Evolutionary conservation across 208 protist genomes (phyloP).

Genomic region (Angomonas ambiguus): DNA sequence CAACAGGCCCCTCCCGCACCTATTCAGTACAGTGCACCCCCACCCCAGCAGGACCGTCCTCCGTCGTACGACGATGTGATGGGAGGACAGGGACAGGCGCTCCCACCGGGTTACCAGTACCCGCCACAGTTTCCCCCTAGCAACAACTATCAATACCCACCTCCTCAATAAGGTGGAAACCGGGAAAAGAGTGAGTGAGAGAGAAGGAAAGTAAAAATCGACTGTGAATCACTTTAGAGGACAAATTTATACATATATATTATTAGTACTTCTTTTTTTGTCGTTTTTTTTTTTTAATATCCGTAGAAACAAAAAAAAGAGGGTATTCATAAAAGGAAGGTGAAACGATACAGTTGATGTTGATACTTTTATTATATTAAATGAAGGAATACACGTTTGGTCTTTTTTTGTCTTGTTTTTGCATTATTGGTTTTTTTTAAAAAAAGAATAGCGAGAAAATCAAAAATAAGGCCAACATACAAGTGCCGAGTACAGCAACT

Average conservation of each 20-base stretch:
- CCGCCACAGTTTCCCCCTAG: slow-evolving; percentile 4
- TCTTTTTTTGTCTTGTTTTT: slow-evolving; percentile 2
- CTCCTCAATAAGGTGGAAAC: slow-evolving; percentile 1
- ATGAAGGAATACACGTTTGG: not conserved
- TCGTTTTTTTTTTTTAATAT: slow-evolving; percentile 5
- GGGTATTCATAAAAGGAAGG: too few relatives aligned
- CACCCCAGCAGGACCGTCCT: slow-evolving; percentile 12
- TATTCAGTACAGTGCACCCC: slow-evolving; percentile 4
- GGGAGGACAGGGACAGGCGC: slow-evolving; percentile 4
- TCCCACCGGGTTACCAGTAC: slow-evolving; percentile 2
- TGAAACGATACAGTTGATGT: not conserved
- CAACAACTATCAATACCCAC: too few relatives aligned
- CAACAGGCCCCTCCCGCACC: slow-evolving; percentile 13
- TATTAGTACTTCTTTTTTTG: slow-evolving; percentile 6
- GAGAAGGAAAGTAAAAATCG: not conserved
- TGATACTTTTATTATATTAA: not conserved
- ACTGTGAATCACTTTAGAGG: not conserved
- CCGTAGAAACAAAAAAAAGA: too few relatives aligned
- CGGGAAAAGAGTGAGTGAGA: not conserved
- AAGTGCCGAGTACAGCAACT: not conserved
- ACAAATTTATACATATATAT: not conserved
- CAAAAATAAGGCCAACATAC: not conserved
- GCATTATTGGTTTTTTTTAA: not conserved
- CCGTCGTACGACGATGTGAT: slow-evolving; percentile 29
- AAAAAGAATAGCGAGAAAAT: not conserved